Evolutionary conservation across 1,284 basidiomycete species (phyloP).

Genomic region (Moesziomyces sp.): DNA sequence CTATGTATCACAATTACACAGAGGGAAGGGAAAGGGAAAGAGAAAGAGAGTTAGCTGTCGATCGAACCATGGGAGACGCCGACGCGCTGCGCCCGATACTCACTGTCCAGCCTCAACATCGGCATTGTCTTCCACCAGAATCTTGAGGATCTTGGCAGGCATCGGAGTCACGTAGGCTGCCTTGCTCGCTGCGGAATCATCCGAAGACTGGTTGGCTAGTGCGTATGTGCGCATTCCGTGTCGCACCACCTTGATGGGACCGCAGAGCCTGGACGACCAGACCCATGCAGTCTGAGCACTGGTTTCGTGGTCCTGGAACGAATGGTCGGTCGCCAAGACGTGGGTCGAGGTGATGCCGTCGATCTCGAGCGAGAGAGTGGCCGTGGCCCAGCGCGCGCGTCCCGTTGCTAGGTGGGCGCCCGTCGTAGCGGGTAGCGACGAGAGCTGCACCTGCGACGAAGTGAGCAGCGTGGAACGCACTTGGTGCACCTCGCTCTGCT

Average conservation of each 20-base stretch:
- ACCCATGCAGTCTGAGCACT: slow-evolving; percentile 4
- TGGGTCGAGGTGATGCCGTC: slow-evolving; percentile 6
- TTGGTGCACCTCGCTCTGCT: background rate
- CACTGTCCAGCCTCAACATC: slow-evolving; percentile 4
- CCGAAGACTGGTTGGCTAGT: slow-evolving; percentile 4
- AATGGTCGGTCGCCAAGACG: slow-evolving; percentile 1
- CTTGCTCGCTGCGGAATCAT: slow-evolving; percentile 4
- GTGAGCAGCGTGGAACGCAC: slow-evolving; percentile 4
- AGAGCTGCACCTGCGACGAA: slow-evolving; percentile 7
- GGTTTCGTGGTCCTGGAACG: slow-evolving; percentile 5
- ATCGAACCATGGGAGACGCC: too few species aligned
- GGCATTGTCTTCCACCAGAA: slow-evolving; percentile 3
- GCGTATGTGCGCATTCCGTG: slow-evolving; percentile 9
- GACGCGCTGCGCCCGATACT: background rate
- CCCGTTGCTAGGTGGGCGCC: background rate
- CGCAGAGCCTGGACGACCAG: slow-evolving; percentile 2
- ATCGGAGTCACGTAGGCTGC: slow-evolving; percentile 2
- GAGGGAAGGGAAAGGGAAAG: too few species aligned
- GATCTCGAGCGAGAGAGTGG: slow-evolving; percentile 4
- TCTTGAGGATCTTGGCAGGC: slow-evolving; percentile 8
- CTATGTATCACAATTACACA: background rate
- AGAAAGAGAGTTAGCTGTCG: background rate
- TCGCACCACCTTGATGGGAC: slow-evolving; percentile 4
- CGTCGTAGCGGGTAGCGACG: slow-evolving; percentile 3
- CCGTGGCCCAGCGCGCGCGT: slow-evolving; percentile 4